These are phyloP conservation scores for Neospermospora avenae DNA, from an alignment of 2,329 filamentous ascomycete species.

Conservation along the genomic window DNA sequence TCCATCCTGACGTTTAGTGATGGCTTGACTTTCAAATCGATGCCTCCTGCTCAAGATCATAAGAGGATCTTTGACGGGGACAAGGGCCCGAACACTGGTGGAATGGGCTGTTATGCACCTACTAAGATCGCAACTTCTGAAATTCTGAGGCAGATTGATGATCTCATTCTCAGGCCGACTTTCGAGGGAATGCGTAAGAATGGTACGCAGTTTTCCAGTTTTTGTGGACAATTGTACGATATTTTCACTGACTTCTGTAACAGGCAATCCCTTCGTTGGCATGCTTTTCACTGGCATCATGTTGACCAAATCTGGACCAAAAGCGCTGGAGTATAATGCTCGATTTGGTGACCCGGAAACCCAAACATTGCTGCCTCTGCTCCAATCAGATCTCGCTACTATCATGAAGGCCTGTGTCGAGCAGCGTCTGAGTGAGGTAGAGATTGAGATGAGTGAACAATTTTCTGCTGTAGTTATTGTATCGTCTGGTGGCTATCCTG, in stretches of 20 bases:
- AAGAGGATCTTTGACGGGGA: conserved; percentile 93
- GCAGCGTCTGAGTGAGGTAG: conserved; percentile 67
- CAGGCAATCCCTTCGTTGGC: conserved; percentile 53
- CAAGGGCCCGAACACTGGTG: conserved; percentile 87
- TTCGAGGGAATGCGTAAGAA: conserved; percentile 85
- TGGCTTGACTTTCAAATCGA: conserved; percentile 75
- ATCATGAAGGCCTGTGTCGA: conserved; percentile 83
- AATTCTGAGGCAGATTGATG: conserved; percentile 72
- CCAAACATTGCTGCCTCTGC: conserved; percentile 76
- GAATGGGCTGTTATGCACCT: conserved; percentile 95
- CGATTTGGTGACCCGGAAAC: conserved; percentile 91
- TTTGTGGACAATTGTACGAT: not conserved
- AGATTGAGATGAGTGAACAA: conserved; percentile 62
- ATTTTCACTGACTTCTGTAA: not conserved
- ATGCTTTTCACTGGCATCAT: conserved; percentile 89
- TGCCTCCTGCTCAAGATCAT: conserved; percentile 94
- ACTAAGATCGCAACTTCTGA: conserved; percentile 67
- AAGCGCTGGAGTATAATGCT: conserved; percentile 89
- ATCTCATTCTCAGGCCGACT: conserved; percentile 79
- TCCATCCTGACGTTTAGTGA: conserved; percentile 90
- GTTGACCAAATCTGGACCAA: conserved; percentile 78
- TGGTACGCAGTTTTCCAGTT: conserved; percentile 43
- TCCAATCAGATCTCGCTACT: conserved; percentile 83
- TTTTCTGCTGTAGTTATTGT: conserved; percentile 90
- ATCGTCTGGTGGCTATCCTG: conserved; percentile 87